A percentile compares a stretch with the other conserved stretches of the same genome.
Conservation (phyloP, 2,329 filamentous ascomycete genomes). For the Nigrospora osmanthi region DNA sequence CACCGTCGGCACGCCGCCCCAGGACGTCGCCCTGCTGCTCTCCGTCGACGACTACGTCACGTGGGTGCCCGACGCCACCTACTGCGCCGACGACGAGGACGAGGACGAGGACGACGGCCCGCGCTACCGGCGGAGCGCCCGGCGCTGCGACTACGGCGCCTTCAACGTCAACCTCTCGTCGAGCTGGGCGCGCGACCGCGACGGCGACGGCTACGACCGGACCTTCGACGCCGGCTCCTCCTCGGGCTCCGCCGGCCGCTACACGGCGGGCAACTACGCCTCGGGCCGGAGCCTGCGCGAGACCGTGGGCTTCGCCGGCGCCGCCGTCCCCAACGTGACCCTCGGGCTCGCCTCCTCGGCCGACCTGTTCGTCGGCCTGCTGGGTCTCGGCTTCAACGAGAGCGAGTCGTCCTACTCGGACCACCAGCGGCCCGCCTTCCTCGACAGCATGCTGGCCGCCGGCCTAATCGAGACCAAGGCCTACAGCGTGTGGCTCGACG, state of each 20-base stretch:
- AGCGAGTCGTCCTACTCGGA: slow-evolving; percentile 2
- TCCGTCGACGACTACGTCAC: slow-evolving; percentile 14
- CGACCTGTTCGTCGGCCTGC: slow-evolving; percentile 12
- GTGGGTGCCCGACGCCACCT: slow-evolving; percentile 16
- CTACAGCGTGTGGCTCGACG: slow-evolving; percentile 24
- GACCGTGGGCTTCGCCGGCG: slow-evolving; percentile 42
- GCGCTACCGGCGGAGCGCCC: too few species aligned
- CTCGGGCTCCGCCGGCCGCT: slow-evolving; percentile 52
- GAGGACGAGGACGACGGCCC: too few species aligned
- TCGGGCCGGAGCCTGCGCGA: too few species aligned
- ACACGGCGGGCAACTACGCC: too few species aligned
- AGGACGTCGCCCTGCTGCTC: slow-evolving; percentile 17
- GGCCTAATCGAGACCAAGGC: slow-evolving; percentile 18
- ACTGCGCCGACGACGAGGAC: too few species aligned
- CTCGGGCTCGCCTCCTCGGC: slow-evolving; percentile 15
- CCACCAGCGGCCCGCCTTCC: slow-evolving; percentile 6
- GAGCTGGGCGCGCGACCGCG: slow-evolving; percentile 61
- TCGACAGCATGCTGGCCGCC: slow-evolving; percentile 15
- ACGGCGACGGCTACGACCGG: slow-evolving; percentile 71
- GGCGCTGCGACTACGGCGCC: too few species aligned
- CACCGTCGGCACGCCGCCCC: slow-evolving; percentile 13
- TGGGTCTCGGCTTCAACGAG: slow-evolving; percentile 20
- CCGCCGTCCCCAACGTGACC: slow-evolving; percentile 24
- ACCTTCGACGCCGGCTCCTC: slow-evolving; percentile 63
- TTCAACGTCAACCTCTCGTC: too few species aligned